Evolutionary conservation across 2,329 filamentous ascomycete genomes (phyloP).

Genomic region (Epichloe sp.): DNA sequence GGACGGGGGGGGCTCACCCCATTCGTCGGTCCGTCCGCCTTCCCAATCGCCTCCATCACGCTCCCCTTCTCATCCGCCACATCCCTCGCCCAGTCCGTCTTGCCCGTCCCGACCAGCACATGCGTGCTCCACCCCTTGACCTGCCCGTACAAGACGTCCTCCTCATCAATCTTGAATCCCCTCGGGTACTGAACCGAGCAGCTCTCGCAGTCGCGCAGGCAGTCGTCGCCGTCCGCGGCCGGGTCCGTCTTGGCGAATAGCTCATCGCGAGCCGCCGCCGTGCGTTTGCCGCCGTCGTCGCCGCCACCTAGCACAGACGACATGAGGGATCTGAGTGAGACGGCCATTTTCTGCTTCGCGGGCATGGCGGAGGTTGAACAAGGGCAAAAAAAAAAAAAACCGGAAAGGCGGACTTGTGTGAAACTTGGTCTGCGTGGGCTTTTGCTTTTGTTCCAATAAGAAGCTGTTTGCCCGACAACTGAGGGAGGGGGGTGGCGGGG

Average conservation of each 20-base stretch:
- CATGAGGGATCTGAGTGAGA: constrained; percentile 22
- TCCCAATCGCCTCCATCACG: constrained; percentile 63
- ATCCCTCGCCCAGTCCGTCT: constrained; percentile 86
- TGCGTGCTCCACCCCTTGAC: constrained; percentile 80
- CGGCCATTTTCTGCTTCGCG: constrained; percentile 28
- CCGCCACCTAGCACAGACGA: constrained; percentile 16
- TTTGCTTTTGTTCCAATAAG: too few species aligned
- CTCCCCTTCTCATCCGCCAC: constrained; percentile 75
- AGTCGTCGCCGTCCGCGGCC: constrained; percentile 76
- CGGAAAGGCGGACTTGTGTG: too few species aligned
- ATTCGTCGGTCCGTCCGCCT: constrained; percentile 46
- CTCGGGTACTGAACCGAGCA: constrained; percentile 68
- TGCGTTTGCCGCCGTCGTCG: constrained; percentile 10
- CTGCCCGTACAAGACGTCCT: constrained; percentile 70
- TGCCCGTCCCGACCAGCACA: constrained; percentile 84
- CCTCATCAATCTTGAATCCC: constrained; percentile 59
- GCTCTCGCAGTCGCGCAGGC: constrained; percentile 70
- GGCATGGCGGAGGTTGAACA: constrained; percentile 7
- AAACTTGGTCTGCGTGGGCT: too few species aligned
- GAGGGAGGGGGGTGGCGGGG: too few species aligned
- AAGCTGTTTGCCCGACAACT: too few species aligned
- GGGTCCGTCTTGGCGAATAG: constrained; percentile 67
- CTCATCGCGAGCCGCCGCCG: constrained; percentile 19
- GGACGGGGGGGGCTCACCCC: constrained; percentile 36
- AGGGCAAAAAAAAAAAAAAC: too few species aligned